Conservation (phyloP, 805 yeast genomes). For the Barnettozyma botsteinii region DNA sequence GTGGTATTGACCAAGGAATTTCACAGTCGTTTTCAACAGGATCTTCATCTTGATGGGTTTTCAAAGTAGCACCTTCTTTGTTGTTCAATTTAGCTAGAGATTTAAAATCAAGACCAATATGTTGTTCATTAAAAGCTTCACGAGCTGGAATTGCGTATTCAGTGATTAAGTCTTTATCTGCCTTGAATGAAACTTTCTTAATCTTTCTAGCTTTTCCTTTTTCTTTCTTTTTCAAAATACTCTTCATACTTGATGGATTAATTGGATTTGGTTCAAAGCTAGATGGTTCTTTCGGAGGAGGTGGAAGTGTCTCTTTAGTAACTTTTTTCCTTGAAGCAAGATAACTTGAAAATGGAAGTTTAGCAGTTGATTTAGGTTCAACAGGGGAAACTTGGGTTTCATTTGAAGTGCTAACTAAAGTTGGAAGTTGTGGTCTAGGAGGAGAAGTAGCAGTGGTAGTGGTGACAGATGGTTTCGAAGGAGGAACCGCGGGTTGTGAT, state of each 20-base stretch:
- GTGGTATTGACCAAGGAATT: background rate
- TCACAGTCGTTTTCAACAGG: background rate
- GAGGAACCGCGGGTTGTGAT: background rate
- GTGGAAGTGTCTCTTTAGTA: background rate
- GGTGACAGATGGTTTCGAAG: background rate
- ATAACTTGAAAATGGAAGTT: background rate
- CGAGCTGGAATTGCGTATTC: background rate
- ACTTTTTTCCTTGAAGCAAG: background rate
- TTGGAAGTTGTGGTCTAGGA: no score
- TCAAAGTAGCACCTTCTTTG: conserved; percentile 1
- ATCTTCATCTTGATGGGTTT: background rate
- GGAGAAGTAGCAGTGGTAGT: background rate
- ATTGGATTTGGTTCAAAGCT: background rate
- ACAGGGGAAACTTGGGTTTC: no score
- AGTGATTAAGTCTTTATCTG: background rate
- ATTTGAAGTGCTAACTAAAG: no score
- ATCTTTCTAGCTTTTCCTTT: background rate
- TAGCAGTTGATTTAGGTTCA: no score
- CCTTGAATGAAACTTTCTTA: conserved; percentile 1
- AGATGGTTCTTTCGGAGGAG: background rate
- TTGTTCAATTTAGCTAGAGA: background rate
- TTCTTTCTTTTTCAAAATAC: background rate
- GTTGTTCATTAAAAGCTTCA: background rate
- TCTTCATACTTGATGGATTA: background rate
- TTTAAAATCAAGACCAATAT: background rate